Evolutionary conservation across 768 basidiomycete species (phyloP).

Genomic region (Stropharia rugosoannulata): DNA sequence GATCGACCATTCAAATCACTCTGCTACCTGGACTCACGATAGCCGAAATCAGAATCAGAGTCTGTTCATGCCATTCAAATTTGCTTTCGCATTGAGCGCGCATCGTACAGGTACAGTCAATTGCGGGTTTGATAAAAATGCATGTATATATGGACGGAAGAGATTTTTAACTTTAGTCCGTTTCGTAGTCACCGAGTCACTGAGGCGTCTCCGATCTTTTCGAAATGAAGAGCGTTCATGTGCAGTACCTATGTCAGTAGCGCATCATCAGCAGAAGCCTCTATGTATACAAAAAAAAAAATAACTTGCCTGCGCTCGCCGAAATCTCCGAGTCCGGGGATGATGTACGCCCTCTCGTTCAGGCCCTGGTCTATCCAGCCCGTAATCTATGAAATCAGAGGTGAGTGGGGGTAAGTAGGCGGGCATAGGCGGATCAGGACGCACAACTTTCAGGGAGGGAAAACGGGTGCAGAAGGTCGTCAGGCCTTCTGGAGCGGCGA

Average conservation of each 20-base stretch:
- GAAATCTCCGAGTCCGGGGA: slow-evolving; percentile 97
- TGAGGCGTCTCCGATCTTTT: too few species aligned
- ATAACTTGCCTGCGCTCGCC: slow-evolving; percentile 75
- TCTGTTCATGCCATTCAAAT: too few species aligned
- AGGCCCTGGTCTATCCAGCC: slow-evolving; percentile 95
- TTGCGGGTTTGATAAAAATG: too few species aligned
- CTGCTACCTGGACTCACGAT: too few species aligned
- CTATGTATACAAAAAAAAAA: not conserved
- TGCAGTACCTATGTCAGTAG: slow-evolving; percentile 9
- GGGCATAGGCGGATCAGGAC: slow-evolving; percentile 23
- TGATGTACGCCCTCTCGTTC: slow-evolving; percentile 88
- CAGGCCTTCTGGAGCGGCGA: slow-evolving; percentile 89
- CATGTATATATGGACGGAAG: not conserved
- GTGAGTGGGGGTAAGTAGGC: not conserved
- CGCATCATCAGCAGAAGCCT: not conserved
- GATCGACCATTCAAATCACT: too few species aligned
- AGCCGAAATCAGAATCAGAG: too few species aligned
- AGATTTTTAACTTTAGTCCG: not conserved
- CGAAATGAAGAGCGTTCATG: not conserved
- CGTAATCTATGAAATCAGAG: slow-evolving; percentile 58
- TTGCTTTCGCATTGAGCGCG: too few species aligned
- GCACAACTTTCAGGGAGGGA: slow-evolving; percentile 74
- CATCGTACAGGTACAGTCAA: too few species aligned
- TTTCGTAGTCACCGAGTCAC: too few species aligned
- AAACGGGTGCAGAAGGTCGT: slow-evolving; percentile 74